phyloP scores from a whole-genome alignment of 192 early-diverging fungal species.

The Helicostylum pulchrum region DNA sequence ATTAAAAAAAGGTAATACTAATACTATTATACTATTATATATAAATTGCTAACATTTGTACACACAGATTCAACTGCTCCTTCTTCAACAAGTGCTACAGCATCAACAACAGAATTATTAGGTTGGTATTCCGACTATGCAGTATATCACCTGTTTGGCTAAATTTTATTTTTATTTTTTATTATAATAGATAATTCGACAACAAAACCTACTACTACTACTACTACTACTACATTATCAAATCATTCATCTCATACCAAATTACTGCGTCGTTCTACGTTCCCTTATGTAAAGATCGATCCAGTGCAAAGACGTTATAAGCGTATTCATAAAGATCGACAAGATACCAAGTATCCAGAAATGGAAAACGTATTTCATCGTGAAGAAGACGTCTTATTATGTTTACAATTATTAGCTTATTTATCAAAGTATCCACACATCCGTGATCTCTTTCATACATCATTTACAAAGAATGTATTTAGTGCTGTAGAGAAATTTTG shows the following conservation, averaged over 20 bases:
- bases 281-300: constrained; percentile 25
- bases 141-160: constrained; percentile 7
- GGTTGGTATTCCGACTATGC: constrained; percentile 30
- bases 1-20: not conserved
- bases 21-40: not conserved
- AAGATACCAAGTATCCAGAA: constrained; percentile 2
- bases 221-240: no score
- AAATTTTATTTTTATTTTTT: not conserved
- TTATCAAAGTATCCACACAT: constrained; percentile 89
- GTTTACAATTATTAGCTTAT: constrained; percentile 84
- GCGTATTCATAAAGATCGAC: constrained; percentile 18
- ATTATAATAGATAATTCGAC: not conserved
- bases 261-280: constrained; percentile 14
- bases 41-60: not conserved
- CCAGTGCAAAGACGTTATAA: constrained; percentile 16
- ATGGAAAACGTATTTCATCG: constrained; percentile 55
- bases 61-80: not conserved
- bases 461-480: constrained; percentile 61
- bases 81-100: not conserved
- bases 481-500: constrained; percentile 72
- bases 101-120: constrained; percentile 4
- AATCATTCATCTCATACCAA: not conserved
- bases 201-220: not conserved
- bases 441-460: constrained; percentile 55
- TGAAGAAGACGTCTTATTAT: constrained; percentile 80